phyloP scores from a whole-genome alignment of 306 rosid genomes.

The Casuarina equisetifolia region DNA sequence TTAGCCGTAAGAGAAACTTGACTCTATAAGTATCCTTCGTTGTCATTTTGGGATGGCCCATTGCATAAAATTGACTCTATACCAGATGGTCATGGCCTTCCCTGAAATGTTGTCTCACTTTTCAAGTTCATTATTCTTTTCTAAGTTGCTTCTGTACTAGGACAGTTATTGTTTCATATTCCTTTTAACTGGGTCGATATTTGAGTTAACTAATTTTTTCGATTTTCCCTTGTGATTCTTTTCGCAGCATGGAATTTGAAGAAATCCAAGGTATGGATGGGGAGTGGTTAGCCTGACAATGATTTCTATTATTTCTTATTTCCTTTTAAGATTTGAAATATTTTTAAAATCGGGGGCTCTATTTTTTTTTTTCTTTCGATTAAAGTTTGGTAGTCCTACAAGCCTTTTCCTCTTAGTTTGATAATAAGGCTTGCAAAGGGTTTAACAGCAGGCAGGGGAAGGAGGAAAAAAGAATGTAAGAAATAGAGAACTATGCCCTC shows the following conservation, averaged over 20 bases:
- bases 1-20: too few species aligned
- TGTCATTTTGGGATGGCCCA: conserved; percentile 5
- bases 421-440: conserved; percentile 48
- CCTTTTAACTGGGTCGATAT: background rate
- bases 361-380: conserved; percentile 12
- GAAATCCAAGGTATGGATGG: conserved; percentile 79
- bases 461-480: conserved; percentile 32
- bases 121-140: conserved; percentile 5
- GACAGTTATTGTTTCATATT: background rate
- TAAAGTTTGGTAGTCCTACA: conserved; percentile 22
- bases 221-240: background rate
- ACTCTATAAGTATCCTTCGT: background rate
- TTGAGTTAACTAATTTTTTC: conserved; percentile 7
- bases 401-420: conserved; percentile 25
- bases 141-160: background rate
- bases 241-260: conserved; percentile 82
- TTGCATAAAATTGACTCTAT: background rate
- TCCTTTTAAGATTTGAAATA: too few species aligned
- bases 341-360: conserved; percentile 48
- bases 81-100: conserved; percentile 20
- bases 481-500: conserved; percentile 7
- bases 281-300: conserved; percentile 74
- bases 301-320: conserved; percentile 36
- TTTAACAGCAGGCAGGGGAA: conserved; percentile 38
- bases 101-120: conserved; percentile 18